These are phyloP conservation scores for Lagenaria siceraria DNA, from an alignment of 306 rosid genomes.

Conservation along the genomic window DNA sequence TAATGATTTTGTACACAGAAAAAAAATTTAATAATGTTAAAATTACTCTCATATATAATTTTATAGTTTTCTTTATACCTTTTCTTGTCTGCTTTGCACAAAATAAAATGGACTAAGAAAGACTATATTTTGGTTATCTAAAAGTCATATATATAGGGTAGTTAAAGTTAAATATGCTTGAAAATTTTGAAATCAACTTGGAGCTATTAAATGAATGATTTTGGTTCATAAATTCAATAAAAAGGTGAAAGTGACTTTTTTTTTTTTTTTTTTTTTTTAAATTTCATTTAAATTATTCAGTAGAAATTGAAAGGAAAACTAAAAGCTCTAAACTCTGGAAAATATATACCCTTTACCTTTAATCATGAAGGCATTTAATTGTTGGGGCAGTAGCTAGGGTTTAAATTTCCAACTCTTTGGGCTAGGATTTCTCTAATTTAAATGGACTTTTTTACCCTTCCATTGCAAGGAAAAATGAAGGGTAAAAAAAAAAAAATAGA, in stretches of 20 bases:
- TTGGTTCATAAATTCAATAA: neutral
- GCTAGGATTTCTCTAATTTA: neutral
- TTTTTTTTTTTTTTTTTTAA: no score
- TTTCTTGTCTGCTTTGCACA: neutral
- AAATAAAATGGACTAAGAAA: neutral
- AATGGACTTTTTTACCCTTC: neutral
- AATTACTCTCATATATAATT: no score
- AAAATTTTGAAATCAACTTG: neutral
- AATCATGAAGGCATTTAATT: constrained; percentile 1
- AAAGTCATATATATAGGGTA: neutral
- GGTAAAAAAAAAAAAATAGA: no score
- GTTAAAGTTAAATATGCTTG: neutral
- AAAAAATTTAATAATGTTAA: no score
- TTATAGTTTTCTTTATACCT: no score
- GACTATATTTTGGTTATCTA: neutral
- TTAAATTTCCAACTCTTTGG: neutral
- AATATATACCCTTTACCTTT: neutral
- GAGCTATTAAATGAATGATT: neutral
- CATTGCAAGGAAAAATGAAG: neutral
- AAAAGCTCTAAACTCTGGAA: neutral
- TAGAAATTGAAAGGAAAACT: neutral
- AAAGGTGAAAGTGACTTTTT: neutral
- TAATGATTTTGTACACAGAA: no score
- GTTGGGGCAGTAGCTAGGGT: neutral
- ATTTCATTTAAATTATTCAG: neutral